phyloP scores from a whole-genome alignment of 164 flowering plant genomes.

The Vitis vinifera region ASM3070453v1 NC_081817.1:6484001-6484500 shows the following conservation, averaged over 20 bases:
- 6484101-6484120: too few species aligned
- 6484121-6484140: slow-evolving; percentile 30
- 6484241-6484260: slow-evolving; percentile 43
- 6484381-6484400: slow-evolving; percentile 84
- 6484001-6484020: too few species aligned
- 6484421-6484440: slow-evolving; percentile 80
- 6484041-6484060: too few species aligned
- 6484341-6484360: slow-evolving; percentile 79
- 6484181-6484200: slow-evolving; percentile 43
- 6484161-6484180: slow-evolving; percentile 32
- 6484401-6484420: slow-evolving; percentile 92
- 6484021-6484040: too few species aligned
- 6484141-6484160: slow-evolving; percentile 38
- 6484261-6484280: slow-evolving; percentile 19
- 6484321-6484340: slow-evolving; percentile 69
- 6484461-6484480: slow-evolving; percentile 78
- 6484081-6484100: too few species aligned
- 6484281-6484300: slow-evolving; percentile 30
- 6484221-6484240: slow-evolving; percentile 59
- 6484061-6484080: too few species aligned
- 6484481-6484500: slow-evolving; percentile 95
- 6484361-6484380: slow-evolving; percentile 90
- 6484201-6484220: slow-evolving; percentile 49
- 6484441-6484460: slow-evolving; percentile 93
- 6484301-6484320: slow-evolving; percentile 74